Evolutionary conservation across 805 yeast species (phyloP).

Genomic region (Metschnikowia gelsemii): DNA sequence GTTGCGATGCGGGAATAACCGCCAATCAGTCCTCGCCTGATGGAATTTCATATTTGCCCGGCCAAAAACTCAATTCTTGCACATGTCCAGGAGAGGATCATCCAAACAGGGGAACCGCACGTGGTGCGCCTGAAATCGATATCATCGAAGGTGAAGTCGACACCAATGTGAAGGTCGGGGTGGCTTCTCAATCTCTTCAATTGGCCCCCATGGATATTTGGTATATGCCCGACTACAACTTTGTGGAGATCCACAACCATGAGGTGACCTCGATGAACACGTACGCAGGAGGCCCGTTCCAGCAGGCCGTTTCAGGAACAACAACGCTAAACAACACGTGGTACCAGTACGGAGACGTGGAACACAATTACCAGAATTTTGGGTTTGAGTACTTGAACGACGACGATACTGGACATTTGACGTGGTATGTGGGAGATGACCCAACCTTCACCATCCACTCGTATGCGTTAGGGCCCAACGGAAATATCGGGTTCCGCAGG

Average conservation of each 20-base stretch:
- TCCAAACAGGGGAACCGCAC: slow-evolving; percentile 36
- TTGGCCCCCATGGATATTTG: slow-evolving; percentile 47
- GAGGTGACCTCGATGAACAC: slow-evolving; percentile 37
- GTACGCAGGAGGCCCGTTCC: slow-evolving; percentile 39
- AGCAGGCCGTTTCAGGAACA: slow-evolving; percentile 40
- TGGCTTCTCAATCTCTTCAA: slow-evolving; percentile 40
- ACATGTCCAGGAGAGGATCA: slow-evolving; percentile 38
- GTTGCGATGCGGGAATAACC: slow-evolving; percentile 39
- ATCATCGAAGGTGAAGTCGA: slow-evolving; percentile 25
- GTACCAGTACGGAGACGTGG: slow-evolving; percentile 27
- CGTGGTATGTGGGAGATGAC: slow-evolving; percentile 33
- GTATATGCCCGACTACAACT: slow-evolving; percentile 43
- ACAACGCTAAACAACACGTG: slow-evolving; percentile 38
- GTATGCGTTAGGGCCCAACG: slow-evolving; percentile 80
- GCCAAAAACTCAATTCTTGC: slow-evolving; percentile 34
- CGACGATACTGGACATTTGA: slow-evolving; percentile 30
- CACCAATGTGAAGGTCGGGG: slow-evolving; percentile 20
- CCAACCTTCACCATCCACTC: slow-evolving; percentile 77
- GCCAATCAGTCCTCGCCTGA: slow-evolving; percentile 41
- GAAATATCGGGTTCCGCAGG: slow-evolving; percentile 81
- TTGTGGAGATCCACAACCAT: slow-evolving; percentile 27
- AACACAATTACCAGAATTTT: slow-evolving; percentile 31
- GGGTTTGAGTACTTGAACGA: slow-evolving; percentile 37
- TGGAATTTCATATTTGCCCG: slow-evolving; percentile 40
- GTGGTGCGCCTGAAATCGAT: slow-evolving; percentile 40